Evolutionary conservation across 2,329 filamentous ascomycete genomes (phyloP).

Genomic region (Penicillium nordicum): DNA sequence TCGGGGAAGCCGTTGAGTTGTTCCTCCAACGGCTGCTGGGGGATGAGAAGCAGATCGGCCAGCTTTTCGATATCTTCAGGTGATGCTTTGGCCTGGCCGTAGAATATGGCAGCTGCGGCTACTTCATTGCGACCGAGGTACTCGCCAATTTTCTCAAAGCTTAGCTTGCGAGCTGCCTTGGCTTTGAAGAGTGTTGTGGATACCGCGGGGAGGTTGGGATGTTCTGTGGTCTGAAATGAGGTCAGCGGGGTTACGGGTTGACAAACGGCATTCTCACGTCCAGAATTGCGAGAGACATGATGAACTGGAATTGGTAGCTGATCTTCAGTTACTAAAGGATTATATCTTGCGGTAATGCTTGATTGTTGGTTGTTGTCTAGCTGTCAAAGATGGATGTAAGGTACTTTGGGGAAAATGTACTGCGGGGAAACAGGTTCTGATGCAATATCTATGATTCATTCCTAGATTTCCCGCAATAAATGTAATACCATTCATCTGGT

Average conservation of each 20-base stretch:
- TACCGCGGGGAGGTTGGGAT: slow-evolving; percentile 65
- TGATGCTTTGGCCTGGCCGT: slow-evolving; percentile 75
- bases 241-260: slow-evolving; percentile 3
- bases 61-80: slow-evolving; percentile 67
- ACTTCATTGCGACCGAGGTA: slow-evolving; percentile 76
- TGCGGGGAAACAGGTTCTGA: slow-evolving; percentile 6
- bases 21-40: slow-evolving; percentile 53
- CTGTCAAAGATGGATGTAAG: not conserved
- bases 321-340: not conserved
- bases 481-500: no score
- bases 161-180: slow-evolving; percentile 71
- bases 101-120: slow-evolving; percentile 83
- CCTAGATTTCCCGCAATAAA: not conserved
- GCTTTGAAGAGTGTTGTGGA: slow-evolving; percentile 73
- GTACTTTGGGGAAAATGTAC: not conserved
- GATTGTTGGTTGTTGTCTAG: not conserved
- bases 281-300: slow-evolving; percentile 45
- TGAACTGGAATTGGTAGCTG: not conserved
- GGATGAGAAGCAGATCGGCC: slow-evolving; percentile 61
- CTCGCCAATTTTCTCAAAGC: slow-evolving; percentile 73
- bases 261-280: slow-evolving; percentile 33
- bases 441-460: not conserved
- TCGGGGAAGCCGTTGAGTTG: slow-evolving; percentile 74
- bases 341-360: not conserved
- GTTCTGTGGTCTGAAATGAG: slow-evolving; percentile 26